Evolutionary conservation across 768 basidiomycete species (phyloP).

Genomic region (Fomitopsis pulvina): DNA sequence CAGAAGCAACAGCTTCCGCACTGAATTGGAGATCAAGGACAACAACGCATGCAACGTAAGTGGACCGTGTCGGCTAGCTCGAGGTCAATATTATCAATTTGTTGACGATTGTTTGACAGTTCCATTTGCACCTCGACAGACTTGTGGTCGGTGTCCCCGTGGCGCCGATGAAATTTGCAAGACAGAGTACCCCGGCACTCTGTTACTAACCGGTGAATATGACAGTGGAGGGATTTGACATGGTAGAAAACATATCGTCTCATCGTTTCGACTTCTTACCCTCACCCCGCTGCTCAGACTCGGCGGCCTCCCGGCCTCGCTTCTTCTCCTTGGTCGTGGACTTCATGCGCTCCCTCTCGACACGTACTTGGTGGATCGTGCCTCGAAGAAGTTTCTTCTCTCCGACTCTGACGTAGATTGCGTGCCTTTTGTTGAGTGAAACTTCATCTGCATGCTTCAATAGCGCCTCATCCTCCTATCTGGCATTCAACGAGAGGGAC

Average conservation of each 20-base stretch:
- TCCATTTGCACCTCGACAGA: too few relatives aligned
- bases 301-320: conserved; percentile 10
- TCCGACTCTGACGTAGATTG: conserved; percentile 68
- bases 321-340: conserved; percentile 7
- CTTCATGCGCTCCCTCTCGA: not conserved
- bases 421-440: conserved; percentile 45
- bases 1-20: too few relatives aligned
- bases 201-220: too few relatives aligned
- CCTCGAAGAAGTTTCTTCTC: conserved; percentile 64
- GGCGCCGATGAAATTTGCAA: too few relatives aligned
- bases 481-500: not conserved
- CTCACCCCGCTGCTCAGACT: not conserved
- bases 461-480: conserved; percentile 46
- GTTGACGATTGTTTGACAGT: too few relatives aligned
- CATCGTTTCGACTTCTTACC: conserved; percentile 13
- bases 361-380: conserved; percentile 13
- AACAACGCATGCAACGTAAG: too few relatives aligned
- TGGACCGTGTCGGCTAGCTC: too few relatives aligned
- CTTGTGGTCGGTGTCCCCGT: too few relatives aligned
- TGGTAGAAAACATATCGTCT: too few relatives aligned
- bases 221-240: not conserved
- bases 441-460: conserved; percentile 24
- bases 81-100: too few relatives aligned
- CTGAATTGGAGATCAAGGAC: too few relatives aligned
- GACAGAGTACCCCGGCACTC: too few relatives aligned